These are phyloP conservation scores for Pelargonium cotyledonis DNA, from an alignment of 441 rosid genomes.

Conservation along the genomic window DNA sequence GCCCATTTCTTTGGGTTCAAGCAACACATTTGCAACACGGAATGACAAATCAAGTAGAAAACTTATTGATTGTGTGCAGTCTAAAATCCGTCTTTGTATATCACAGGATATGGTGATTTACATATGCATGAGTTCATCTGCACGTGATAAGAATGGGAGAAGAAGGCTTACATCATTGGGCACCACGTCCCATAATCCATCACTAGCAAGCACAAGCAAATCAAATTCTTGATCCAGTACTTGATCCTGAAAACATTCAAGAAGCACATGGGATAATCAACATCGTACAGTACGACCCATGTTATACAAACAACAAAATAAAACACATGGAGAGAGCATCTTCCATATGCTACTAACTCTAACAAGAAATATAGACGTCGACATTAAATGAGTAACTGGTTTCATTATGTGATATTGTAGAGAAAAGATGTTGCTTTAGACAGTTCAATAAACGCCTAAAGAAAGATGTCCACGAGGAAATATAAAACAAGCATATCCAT, in stretches of 20 bases:
- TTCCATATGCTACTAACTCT: no score
- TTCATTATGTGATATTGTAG: not conserved
- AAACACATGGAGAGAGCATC: not conserved
- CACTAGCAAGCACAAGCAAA: constrained; percentile 88
- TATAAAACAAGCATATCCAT: not conserved
- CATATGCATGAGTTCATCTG: not conserved
- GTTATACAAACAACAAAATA: not conserved
- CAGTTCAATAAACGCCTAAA: not conserved
- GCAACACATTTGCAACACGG: not conserved
- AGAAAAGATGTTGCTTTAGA: not conserved
- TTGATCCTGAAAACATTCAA: constrained; percentile 48
- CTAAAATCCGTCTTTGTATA: not conserved
- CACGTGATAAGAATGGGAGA: not conserved
- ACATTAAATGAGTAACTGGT: no score
- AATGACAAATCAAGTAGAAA: not conserved
- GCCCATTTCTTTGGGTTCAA: not conserved
- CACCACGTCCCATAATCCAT: constrained; percentile 96
- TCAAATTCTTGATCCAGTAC: constrained; percentile 67
- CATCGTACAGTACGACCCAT: not conserved
- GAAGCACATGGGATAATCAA: not conserved
- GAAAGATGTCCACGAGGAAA: not conserved
- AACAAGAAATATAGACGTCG: no score
- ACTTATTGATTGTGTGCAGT: not conserved
- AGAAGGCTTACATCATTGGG: constrained; percentile 64
- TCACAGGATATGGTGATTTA: no score